Conservation (phyloP, 2,329 filamentous ascomycete species). For the Pestalotiopsis sp. region DNA sequence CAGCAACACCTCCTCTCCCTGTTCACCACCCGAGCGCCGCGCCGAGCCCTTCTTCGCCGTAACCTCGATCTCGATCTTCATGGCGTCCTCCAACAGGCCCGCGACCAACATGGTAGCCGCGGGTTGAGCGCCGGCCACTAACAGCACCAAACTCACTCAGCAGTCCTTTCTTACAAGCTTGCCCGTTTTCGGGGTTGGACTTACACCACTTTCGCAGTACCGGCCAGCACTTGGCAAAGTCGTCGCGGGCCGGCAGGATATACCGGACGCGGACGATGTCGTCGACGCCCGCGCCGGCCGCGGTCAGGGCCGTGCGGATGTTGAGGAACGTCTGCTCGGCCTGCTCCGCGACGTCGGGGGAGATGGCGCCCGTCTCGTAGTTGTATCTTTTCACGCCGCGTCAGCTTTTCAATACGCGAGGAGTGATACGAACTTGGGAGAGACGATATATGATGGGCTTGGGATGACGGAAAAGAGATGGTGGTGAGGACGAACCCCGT, state of each 20-base stretch:
- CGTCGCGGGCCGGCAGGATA: conserved; percentile 49
- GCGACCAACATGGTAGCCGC: conserved; percentile 59
- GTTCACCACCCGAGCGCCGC: not conserved
- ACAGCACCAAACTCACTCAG: too few species aligned
- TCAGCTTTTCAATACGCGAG: not conserved
- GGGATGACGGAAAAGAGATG: not conserved
- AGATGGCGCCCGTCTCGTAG: conserved; percentile 50
- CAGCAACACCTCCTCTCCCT: not conserved
- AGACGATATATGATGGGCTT: not conserved
- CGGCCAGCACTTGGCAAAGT: conserved; percentile 53
- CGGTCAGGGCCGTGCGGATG: conserved; percentile 46
- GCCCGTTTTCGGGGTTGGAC: too few species aligned
- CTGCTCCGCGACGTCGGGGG: conserved; percentile 48
- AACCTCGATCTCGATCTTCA: conserved; percentile 38
- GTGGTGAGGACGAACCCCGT: conserved; percentile 44
- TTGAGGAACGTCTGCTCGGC: conserved; percentile 53
- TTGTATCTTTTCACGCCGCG: conserved; percentile 44
- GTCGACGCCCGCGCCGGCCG: conserved; percentile 44
- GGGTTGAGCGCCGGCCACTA: conserved; percentile 40
- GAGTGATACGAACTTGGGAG: not conserved
- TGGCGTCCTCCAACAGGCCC: conserved; percentile 51
- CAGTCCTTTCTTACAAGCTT: too few species aligned
- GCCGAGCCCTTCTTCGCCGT: conserved; percentile 22
- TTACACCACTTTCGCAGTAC: conserved; percentile 54
- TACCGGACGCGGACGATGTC: conserved; percentile 57